Conservation (phyloP, 306 rosid species). For the Vachellia collinsii region DNA sequence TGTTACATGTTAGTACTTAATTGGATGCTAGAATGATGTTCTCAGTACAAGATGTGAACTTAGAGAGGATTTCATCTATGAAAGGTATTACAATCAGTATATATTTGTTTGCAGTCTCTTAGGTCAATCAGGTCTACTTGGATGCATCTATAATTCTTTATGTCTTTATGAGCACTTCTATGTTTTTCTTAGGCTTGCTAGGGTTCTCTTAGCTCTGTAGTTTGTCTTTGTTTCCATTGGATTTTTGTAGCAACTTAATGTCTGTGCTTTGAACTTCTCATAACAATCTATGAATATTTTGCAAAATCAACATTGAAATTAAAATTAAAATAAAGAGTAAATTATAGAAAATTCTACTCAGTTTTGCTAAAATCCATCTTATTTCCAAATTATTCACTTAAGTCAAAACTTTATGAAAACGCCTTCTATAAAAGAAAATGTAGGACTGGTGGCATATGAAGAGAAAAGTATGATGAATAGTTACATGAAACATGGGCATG, state of each 20-base stretch:
- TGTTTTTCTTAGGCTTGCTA: conserved; percentile 12
- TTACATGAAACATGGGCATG: conserved; percentile 5
- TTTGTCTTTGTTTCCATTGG: conserved; percentile 16
- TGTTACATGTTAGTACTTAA: neutral
- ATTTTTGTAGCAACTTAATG: neutral
- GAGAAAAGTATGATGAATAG: conserved; percentile 15
- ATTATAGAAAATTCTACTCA: neutral
- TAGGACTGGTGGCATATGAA: neutral
- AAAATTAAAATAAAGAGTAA: neutral
- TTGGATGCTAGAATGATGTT: conserved; percentile 8
- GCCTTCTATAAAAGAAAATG: neutral
- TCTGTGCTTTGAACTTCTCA: conserved; percentile 10
- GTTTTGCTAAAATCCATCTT: neutral
- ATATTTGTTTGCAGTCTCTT: conserved; percentile 12
- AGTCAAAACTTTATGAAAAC: neutral
- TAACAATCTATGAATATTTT: conserved; percentile 12
- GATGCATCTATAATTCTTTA: conserved; percentile 7
- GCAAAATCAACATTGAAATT: conserved; percentile 7
- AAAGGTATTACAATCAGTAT: neutral
- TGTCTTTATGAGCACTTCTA: conserved; percentile 11
- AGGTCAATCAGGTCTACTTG: conserved; percentile 13
- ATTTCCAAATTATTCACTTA: neutral
- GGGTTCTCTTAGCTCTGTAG: conserved; percentile 15
- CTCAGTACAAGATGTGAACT: neutral
- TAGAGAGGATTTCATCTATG: neutral